Base-by-base conservation (phyloP, 371 early-diverging fungal species). In the Polyrhizophydium stewartii region DNA sequence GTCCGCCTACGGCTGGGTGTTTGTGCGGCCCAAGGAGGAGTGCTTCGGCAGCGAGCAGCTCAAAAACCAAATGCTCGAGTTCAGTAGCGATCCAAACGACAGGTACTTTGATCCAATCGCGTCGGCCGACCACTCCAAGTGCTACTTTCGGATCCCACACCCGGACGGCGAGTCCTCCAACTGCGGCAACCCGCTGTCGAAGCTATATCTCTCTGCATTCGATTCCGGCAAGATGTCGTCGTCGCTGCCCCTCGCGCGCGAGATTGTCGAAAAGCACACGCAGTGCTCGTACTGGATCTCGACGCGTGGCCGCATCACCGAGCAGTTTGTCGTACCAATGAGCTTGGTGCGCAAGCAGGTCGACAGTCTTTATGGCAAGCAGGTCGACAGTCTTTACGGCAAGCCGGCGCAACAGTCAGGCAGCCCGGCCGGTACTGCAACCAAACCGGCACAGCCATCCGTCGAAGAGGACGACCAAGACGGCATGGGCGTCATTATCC, bases 201-300 rank as follows among this genome's bases (percentile, higher is more conserved):
- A 96, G 66, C 70, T 81, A 6, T 96, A 90, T 66, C 76, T 92
- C 25, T 60, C 72, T 0, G 76, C 84, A 3, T 91, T 93, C 63
- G 96, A 96, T 58, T 82, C 86, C n/a, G 88, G 88, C 17, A 76
- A 81, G 1, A 74, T 98, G 40, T 76, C 89, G 0, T 88, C 92
- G 1, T 83, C 83, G 55, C 85, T 85, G 59, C 68, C 79, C 2
- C 63, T 81, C 30, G 94, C 96, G n/a, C 79, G 77, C 60, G 87
- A 91, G 55, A 92, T 95, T 1, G 67, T 97, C 40, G 78, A 84
- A 30, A 73, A 88, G 63, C 90, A 92, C 60, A 82, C 89, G 0
- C 73, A 83, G 70, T 92, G 91, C 64, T 87, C 95, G 1, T 98
- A 96, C 74, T 98, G 98, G 98, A 87, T 89, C 46, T 85, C 89